These are phyloP conservation scores for Eudorina sp. DNA, from an alignment of 139 green algal genomes.

Conservation along the genomic window DNA sequence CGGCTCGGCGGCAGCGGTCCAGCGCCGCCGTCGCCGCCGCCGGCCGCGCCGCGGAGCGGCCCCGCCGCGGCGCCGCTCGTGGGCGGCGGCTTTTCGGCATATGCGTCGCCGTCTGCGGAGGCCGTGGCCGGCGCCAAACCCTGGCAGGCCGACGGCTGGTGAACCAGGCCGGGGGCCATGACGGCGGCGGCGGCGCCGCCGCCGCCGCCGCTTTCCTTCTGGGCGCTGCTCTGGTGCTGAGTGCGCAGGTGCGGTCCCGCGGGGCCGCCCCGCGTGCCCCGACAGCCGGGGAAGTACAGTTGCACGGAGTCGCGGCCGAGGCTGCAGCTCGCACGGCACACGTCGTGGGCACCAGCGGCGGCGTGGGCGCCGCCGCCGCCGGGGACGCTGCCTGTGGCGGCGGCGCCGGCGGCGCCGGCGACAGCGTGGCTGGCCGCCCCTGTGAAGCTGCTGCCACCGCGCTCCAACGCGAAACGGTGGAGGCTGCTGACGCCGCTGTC, in stretches of 20 bases:
- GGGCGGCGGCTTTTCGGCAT: too few relatives aligned
- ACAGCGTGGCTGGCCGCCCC: too few relatives aligned
- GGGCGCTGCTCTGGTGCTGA: not conserved
- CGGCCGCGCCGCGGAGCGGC: too few relatives aligned
- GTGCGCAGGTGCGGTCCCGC: not conserved
- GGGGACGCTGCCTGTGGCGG: not conserved
- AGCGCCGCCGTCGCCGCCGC: too few relatives aligned
- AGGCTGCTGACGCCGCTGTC: constrained; percentile 5
- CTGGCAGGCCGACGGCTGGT: too few relatives aligned
- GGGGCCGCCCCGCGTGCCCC: too few relatives aligned
- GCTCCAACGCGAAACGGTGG: constrained; percentile 31
- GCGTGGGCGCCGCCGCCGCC: not conserved
- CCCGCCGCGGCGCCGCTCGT: too few relatives aligned
- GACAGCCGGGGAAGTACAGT: not conserved
- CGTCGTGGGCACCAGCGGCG: not conserved
- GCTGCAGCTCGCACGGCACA: not conserved
- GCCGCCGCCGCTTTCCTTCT: not conserved
- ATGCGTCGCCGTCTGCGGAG: too few relatives aligned
- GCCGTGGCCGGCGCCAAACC: too few relatives aligned
- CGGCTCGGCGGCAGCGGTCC: too few relatives aligned
- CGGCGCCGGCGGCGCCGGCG: not conserved
- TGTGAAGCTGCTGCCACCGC: constrained; percentile 2
- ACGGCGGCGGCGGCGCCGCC: too few relatives aligned
- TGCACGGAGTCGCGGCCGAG: not conserved
- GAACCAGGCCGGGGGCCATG: not conserved